Conservation (phyloP, 768 basidiomycete genomes). For the Collybia sp. region DNA sequence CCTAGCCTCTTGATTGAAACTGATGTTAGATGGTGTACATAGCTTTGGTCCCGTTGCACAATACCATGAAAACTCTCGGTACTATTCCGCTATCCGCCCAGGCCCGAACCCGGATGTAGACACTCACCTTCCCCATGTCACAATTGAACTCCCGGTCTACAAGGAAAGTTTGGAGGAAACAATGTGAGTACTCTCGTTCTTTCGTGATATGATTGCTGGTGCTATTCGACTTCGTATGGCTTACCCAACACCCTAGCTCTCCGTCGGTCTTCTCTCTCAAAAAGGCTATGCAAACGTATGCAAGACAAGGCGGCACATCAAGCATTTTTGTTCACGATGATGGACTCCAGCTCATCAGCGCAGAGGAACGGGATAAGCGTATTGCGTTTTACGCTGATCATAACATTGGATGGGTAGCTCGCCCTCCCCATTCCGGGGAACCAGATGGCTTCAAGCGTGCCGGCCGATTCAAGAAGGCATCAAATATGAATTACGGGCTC, state of each 20-base stretch:
- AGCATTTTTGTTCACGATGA: conserved; percentile 82
- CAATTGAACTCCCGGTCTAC: conserved; percentile 84
- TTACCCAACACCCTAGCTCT: conserved; percentile 33
- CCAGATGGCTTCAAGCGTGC: conserved; percentile 74
- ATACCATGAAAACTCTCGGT: conserved; percentile 79
- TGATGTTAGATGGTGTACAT: conserved; percentile 1
- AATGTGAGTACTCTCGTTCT: conserved; percentile 49
- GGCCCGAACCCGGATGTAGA: conserved; percentile 61
- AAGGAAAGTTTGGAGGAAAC: conserved; percentile 81
- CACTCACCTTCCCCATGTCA: conserved; percentile 63
- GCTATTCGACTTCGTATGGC: no score
- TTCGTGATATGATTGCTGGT: not conserved
- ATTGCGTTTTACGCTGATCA: conserved; percentile 72
- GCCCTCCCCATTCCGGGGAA: conserved; percentile 60
- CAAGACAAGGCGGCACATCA: conserved; percentile 83
- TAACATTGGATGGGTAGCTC: conserved; percentile 80
- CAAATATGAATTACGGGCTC: conserved; percentile 83
- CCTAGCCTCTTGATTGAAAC: not conserved
- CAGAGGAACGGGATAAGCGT: conserved; percentile 60
- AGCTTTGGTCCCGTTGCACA: conserved; percentile 84
- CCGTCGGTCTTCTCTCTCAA: conserved; percentile 77
- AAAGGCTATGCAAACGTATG: conserved; percentile 89
- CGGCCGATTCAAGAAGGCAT: conserved; percentile 89
- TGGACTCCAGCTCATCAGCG: conserved; percentile 64
- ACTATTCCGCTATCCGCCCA: conserved; percentile 71